Evolutionary conservation across 108 stramenopile species (phyloP).

Genomic region (Bacterosira constricta): DNA sequence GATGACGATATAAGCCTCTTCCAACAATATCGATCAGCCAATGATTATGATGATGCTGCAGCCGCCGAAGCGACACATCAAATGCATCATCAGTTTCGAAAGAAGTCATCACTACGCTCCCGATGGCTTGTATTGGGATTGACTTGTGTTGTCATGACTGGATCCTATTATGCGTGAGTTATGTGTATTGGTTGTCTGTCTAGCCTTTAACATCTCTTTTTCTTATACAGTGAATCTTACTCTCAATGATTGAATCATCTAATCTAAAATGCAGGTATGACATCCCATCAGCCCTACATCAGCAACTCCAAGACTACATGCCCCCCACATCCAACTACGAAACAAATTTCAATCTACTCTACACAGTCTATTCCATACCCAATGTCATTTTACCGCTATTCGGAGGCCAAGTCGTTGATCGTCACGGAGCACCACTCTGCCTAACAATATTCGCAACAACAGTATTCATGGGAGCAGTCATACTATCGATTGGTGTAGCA

Average conservation of each 20-base stretch:
- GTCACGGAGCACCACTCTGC: conserved; percentile 32
- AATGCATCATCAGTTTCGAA: background rate
- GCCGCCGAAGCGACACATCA: too few relatives aligned
- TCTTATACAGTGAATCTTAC: background rate
- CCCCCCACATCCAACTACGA: conserved; percentile 29
- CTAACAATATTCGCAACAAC: conserved; percentile 37
- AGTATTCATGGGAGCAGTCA: conserved; percentile 44
- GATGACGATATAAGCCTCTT: too few relatives aligned
- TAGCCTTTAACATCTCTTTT: background rate
- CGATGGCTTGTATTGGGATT: conserved; percentile 36
- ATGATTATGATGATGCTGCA: too few relatives aligned
- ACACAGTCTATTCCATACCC: conserved; percentile 69
- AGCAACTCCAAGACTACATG: conserved; percentile 49
- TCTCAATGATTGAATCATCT: background rate
- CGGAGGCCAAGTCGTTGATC: conserved; percentile 62
- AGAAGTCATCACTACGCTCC: conserved; percentile 7
- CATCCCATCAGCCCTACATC: conserved; percentile 48
- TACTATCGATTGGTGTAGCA: conserved; percentile 55
- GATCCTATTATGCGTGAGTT: conserved; percentile 29
- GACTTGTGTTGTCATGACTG: conserved; percentile 28
- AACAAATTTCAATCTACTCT: conserved; percentile 58
- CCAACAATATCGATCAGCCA: too few relatives aligned
- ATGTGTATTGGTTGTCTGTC: background rate
- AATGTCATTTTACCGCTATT: conserved; percentile 67
- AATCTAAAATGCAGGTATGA: conserved; percentile 20